These are phyloP conservation scores for Paraphoma chrysanthemicola DNA, from an alignment of 2,329 filamentous ascomycete species.

Conservation along the genomic window DNA sequence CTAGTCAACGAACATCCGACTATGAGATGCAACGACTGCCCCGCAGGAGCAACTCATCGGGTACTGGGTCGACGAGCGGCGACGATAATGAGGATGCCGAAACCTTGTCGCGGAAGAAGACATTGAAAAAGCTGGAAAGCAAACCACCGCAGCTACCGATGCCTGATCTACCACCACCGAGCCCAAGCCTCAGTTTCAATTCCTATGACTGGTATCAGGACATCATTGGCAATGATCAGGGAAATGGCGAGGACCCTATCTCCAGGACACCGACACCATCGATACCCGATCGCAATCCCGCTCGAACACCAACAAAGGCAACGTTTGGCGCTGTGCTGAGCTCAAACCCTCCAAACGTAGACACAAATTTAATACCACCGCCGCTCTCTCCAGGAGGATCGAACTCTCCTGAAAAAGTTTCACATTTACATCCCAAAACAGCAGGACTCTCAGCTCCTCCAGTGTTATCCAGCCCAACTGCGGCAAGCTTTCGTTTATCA, in stretches of 20 bases:
- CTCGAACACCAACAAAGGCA: slow-evolving; percentile 18
- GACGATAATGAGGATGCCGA: slow-evolving; percentile 6
- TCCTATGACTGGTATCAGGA: slow-evolving; percentile 39
- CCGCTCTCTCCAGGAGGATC: slow-evolving; percentile 19
- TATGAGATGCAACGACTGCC: slow-evolving; percentile 27
- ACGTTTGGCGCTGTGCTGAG: slow-evolving; percentile 9
- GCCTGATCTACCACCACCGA: slow-evolving; percentile 27
- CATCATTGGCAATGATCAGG: slow-evolving; percentile 27
- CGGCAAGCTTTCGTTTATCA: slow-evolving; percentile 22
- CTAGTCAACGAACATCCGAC: slow-evolving; percentile 18
- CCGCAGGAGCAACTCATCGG: slow-evolving; percentile 6
- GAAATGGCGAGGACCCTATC: background rate
- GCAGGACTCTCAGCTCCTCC: slow-evolving; percentile 17
- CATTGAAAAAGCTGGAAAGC: slow-evolving; percentile 19
- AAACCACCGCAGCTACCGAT: slow-evolving; percentile 20
- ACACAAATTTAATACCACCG: slow-evolving; percentile 12
- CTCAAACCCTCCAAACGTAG: slow-evolving; percentile 8
- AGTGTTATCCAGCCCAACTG: slow-evolving; percentile 12
- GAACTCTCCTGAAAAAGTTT: slow-evolving; percentile 13
- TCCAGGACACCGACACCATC: slow-evolving; percentile 1
- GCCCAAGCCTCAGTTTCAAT: slow-evolving; percentile 30
- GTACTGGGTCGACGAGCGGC: slow-evolving; percentile 6
- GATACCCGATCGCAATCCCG: slow-evolving; percentile 11
- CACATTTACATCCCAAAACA: slow-evolving; percentile 24
- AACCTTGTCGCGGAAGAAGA: slow-evolving; percentile 7